A percentile compares a stretch with the other conserved stretches of the same genome.
Conservation (phyloP, 805 yeast species). For the Teunomyces lycoperdinae region DNA sequence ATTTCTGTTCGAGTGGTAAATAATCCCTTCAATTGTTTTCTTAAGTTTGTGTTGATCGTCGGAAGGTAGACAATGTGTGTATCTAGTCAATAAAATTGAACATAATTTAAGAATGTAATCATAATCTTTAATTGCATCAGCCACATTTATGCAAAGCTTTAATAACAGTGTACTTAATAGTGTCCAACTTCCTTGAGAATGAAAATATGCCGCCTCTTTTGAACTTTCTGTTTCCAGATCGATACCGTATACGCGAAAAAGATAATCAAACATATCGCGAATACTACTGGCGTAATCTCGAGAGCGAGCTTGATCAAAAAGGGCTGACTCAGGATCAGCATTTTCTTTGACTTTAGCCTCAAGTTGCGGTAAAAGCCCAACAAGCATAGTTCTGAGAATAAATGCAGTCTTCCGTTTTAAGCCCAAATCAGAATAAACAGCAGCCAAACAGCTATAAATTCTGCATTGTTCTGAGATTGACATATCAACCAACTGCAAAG, state of each 20-base stretch:
- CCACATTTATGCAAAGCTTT: slow-evolving; percentile 49
- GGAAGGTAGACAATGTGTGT: slow-evolving; percentile 49
- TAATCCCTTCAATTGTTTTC: slow-evolving; percentile 25
- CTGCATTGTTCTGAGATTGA: slow-evolving; percentile 51
- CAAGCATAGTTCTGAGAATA: slow-evolving; percentile 62
- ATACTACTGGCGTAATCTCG: slow-evolving; percentile 19
- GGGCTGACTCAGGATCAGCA: slow-evolving; percentile 1
- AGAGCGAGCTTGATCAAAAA: slow-evolving; percentile 3
- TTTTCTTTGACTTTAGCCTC: slow-evolving; percentile 8
- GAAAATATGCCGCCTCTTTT: slow-evolving; percentile 17
- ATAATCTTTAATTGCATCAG: slow-evolving; percentile 49
- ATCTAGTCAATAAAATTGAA: slow-evolving; percentile 53
- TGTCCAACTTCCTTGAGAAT: slow-evolving; percentile 44
- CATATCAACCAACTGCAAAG: slow-evolving; percentile 34
- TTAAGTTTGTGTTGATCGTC: slow-evolving; percentile 55
- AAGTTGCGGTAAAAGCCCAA: slow-evolving; percentile 45
- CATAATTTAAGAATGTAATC: slow-evolving; percentile 42
- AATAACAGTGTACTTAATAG: slow-evolving; percentile 55
- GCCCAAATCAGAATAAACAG: slow-evolving; percentile 59
- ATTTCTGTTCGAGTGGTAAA: slow-evolving; percentile 19
- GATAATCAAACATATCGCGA: slow-evolving; percentile 43
- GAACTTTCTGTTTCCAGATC: slow-evolving; percentile 32
- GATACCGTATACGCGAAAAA: slow-evolving; percentile 56
- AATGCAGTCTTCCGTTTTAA: slow-evolving; percentile 68
- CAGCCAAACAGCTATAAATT: slow-evolving; percentile 64